phyloP scores from a whole-genome alignment of 2,329 filamentous ascomycete genomes.

The Aureobasidium sp. region DNA sequence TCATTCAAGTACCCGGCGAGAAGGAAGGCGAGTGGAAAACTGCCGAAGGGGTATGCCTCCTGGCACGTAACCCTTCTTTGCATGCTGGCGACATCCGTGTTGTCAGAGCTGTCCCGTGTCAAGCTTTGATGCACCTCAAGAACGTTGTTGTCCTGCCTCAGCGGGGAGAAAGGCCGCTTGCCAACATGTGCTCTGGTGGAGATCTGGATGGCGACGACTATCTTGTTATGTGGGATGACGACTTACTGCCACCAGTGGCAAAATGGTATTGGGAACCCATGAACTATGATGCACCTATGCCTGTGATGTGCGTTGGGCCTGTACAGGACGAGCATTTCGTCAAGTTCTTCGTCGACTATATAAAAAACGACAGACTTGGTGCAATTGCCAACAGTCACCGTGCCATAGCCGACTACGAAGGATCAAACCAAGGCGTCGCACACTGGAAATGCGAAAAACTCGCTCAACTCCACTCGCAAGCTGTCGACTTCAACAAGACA shows the following conservation, averaged over 20 bases:
- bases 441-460: slow-evolving; percentile 62
- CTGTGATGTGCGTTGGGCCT: slow-evolving; percentile 47
- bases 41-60: slow-evolving; percentile 63
- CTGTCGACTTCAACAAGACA: slow-evolving; percentile 92
- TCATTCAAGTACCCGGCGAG: slow-evolving; percentile 66
- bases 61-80: slow-evolving; percentile 87
- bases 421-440: slow-evolving; percentile 53
- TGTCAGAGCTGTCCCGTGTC: slow-evolving; percentile 71
- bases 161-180: slow-evolving; percentile 71
- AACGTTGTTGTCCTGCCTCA: slow-evolving; percentile 85
- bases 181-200: slow-evolving; percentile 92
- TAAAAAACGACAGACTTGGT: slow-evolving; percentile 79
- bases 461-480: slow-evolving; percentile 75
- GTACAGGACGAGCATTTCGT: slow-evolving; percentile 68
- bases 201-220: slow-evolving; percentile 96
- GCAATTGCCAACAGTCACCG: slow-evolving; percentile 77
- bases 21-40: slow-evolving; percentile 21
- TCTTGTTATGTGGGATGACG: slow-evolving; percentile 81
- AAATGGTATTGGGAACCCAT: slow-evolving; percentile 69
- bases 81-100: slow-evolving; percentile 89
- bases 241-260: slow-evolving; percentile 52
- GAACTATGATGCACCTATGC: slow-evolving; percentile 57
- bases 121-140: slow-evolving; percentile 63
- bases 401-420: slow-evolving; percentile 56
- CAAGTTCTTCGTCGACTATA: slow-evolving; percentile 82